Conservation (phyloP, 2,329 filamentous ascomycete genomes). For the Talaromyces verruculosus region DNA sequence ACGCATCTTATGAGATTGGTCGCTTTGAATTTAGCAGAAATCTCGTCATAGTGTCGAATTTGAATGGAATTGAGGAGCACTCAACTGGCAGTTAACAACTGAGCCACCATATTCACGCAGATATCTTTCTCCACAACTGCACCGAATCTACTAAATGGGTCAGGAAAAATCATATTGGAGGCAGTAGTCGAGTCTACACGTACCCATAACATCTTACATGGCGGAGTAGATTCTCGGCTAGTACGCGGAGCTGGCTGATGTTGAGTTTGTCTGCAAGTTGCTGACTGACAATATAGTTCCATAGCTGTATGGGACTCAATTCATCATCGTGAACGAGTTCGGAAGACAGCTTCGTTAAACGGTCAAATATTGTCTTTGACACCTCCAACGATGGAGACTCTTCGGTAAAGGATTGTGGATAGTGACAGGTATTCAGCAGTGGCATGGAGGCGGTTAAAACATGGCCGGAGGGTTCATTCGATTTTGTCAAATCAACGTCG, state of each 20-base stretch:
- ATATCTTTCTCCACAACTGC: slow-evolving; percentile 9
- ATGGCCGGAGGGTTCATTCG: slow-evolving; percentile 28
- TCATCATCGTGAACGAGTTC: slow-evolving; percentile 27
- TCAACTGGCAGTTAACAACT: background rate
- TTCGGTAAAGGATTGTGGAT: slow-evolving; percentile 15
- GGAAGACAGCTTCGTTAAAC: slow-evolving; percentile 23
- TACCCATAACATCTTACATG: slow-evolving; percentile 37
- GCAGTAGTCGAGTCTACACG: slow-evolving; percentile 10
- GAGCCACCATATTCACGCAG: background rate
- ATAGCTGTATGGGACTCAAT: slow-evolving; percentile 39
- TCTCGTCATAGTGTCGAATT: background rate
- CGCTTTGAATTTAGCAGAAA: background rate
- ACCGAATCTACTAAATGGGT: slow-evolving; percentile 2
- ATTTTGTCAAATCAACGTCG: slow-evolving; percentile 24
- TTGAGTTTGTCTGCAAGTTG: slow-evolving; percentile 27
- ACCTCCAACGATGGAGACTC: slow-evolving; percentile 20
- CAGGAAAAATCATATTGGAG: background rate
- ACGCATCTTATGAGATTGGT: background rate
- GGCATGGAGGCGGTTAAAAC: slow-evolving; percentile 33
- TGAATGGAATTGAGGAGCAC: background rate
- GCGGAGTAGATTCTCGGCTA: slow-evolving; percentile 29
- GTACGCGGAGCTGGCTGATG: slow-evolving; percentile 23
- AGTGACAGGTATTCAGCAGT: slow-evolving; percentile 26
- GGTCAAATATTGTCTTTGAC: slow-evolving; percentile 23
- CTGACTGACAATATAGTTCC: slow-evolving; percentile 32